These are phyloP conservation scores for Hylodesmum podocarpum DNA, from an alignment of 306 rosid species.

Conservation along the genomic window DNA sequence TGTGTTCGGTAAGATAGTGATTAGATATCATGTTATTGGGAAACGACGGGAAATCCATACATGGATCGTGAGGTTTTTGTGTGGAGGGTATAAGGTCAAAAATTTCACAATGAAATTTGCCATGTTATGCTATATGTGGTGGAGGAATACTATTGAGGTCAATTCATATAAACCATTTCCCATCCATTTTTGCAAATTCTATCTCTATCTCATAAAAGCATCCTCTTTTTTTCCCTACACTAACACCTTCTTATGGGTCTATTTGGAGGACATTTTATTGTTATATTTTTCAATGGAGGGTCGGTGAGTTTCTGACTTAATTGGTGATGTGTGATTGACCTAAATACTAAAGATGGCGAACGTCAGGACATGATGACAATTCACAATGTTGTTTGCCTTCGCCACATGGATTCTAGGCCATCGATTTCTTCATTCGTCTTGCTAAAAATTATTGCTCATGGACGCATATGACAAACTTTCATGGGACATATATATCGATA, in stretches of 20 bases:
- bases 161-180: conserved; percentile 39
- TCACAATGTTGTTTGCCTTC: conserved; percentile 23
- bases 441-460: conserved; percentile 34
- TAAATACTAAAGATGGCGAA: conserved; percentile 22
- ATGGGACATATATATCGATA: not conserved
- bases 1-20: conserved; percentile 33
- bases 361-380: too few relatives aligned
- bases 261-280: conserved; percentile 29
- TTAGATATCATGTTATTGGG: conserved; percentile 50
- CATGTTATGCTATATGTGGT: conserved; percentile 34
- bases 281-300: conserved; percentile 25
- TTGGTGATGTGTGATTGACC: conserved; percentile 32
- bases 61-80: conserved; percentile 41
- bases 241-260: conserved; percentile 9
- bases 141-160: conserved; percentile 63
- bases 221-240: conserved; percentile 12
- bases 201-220: conserved; percentile 21
- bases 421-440: conserved; percentile 23
- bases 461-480: not conserved
- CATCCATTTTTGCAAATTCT: conserved; percentile 31
- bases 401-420: conserved; percentile 39
- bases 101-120: conserved; percentile 36
- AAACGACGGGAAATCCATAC: conserved; percentile 49
- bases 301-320: conserved; percentile 38
- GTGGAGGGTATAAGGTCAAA: conserved; percentile 64